Evolutionary conservation across 2,329 filamentous ascomycete genomes (phyloP).

Genomic region (Colletotrichum graminicola): DNA sequence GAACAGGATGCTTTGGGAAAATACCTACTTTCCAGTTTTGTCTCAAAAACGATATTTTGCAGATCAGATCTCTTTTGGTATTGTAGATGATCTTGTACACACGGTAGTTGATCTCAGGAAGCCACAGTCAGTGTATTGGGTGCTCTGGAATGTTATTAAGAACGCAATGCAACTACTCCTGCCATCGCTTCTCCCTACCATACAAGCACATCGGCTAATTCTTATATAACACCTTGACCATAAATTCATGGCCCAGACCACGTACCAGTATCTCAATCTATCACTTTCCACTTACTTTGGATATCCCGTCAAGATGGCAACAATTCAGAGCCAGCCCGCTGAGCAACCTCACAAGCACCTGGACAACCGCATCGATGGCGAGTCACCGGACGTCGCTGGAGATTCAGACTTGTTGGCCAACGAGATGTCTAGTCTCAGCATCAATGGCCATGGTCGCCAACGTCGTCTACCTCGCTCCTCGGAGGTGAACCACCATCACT

Average conservation of each 20-base stretch:
- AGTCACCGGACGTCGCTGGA: neutral
- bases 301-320: constrained; percentile 1
- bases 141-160: neutral
- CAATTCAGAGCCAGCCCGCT: neutral
- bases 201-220: neutral
- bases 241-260: constrained; percentile 2
- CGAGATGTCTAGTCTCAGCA: constrained; percentile 3
- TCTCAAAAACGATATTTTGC: neutral
- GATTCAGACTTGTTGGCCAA: neutral
- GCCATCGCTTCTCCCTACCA: neutral
- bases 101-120: neutral
- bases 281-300: neutral
- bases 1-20: neutral
- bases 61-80: neutral
- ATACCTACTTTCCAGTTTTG: neutral
- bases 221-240: neutral
- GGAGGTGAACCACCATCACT: neutral
- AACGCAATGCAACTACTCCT: neutral
- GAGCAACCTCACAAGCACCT: neutral
- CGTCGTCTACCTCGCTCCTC: constrained; percentile 8
- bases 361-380: neutral
- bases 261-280: constrained; percentile 14
- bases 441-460: neutral
- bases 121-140: neutral
- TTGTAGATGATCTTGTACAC: neutral